Evolutionary conservation across 306 rosid species (phyloP).

Genomic region (Abrus pulchellus): DNA sequence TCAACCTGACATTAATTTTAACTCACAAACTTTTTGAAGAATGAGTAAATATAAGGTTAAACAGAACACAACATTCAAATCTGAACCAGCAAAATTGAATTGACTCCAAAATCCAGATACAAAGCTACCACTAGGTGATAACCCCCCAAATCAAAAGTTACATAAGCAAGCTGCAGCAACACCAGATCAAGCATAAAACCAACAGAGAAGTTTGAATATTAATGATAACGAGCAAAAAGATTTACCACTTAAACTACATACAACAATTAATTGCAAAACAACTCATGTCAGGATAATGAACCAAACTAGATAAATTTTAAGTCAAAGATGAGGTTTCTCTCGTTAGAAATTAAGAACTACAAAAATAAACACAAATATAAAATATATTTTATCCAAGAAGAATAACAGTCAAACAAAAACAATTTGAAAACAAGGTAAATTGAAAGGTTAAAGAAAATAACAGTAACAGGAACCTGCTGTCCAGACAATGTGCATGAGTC

Average conservation of each 20-base stretch:
- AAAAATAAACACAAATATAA: neutral
- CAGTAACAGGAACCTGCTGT: slow-evolving; percentile 72
- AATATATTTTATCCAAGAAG: neutral
- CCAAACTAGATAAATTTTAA: neutral
- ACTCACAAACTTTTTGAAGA: slow-evolving; percentile 50
- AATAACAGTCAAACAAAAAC: neutral
- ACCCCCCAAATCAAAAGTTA: neutral
- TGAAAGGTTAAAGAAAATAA: slow-evolving; percentile 30
- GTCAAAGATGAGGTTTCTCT: slow-evolving; percentile 10
- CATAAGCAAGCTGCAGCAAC: no score
- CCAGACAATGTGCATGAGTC: slow-evolving; percentile 89
- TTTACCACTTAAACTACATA: neutral
- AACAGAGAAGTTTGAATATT: slow-evolving; percentile 1
- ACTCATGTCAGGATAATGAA: slow-evolving; percentile 13
- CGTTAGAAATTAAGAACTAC: neutral
- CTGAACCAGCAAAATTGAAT: slow-evolving; percentile 42
- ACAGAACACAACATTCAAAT: slow-evolving; percentile 49
- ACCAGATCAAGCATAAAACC: slow-evolving; percentile 5
- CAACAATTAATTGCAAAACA: slow-evolving; percentile 13
- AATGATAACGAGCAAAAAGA: neutral
- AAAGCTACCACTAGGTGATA: slow-evolving; percentile 21
- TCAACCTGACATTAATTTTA: slow-evolving; percentile 46
- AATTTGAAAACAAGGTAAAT: slow-evolving; percentile 14
- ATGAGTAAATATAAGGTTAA: slow-evolving; percentile 11
- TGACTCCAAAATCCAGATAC: slow-evolving; percentile 45